Conservation (phyloP, 2,329 filamentous ascomycete species). For the Rasamsonia emersonii region DNA sequence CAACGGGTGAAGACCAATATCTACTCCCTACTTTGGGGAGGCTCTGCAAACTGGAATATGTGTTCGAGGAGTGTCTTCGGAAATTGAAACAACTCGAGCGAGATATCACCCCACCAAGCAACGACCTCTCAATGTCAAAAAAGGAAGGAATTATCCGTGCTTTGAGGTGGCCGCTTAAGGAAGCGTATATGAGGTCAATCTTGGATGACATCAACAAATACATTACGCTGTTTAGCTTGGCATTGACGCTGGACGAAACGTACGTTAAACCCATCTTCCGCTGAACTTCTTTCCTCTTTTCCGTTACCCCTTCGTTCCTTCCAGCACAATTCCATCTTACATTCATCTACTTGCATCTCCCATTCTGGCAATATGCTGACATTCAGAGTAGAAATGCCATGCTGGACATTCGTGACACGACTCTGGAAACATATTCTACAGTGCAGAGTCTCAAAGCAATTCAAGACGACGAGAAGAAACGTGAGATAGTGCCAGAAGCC, state of each 20-base stretch:
- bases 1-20: neutral
- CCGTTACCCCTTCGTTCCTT: no score
- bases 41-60: slow-evolving; percentile 3
- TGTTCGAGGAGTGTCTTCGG: slow-evolving; percentile 4
- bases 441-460: slow-evolving; percentile 3
- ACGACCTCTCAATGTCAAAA: neutral
- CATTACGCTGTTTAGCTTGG: slow-evolving; percentile 5
- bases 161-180: slow-evolving; percentile 7
- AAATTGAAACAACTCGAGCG: slow-evolving; percentile 4
- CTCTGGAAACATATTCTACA: slow-evolving; percentile 3
- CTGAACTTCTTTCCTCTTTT: no score
- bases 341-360: neutral
- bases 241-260: slow-evolving; percentile 5
- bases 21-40: slow-evolving; percentile 6
- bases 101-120: slow-evolving; percentile 3
- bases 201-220: slow-evolving; percentile 6
- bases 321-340: no score
- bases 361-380: neutral
- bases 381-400: slow-evolving; percentile 1
- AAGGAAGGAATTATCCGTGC: slow-evolving; percentile 2
- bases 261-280: no score
- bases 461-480: slow-evolving; percentile 3
- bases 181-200: slow-evolving; percentile 3
- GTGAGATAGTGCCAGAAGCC: neutral
- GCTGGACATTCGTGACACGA: slow-evolving; percentile 6